phyloP scores from a whole-genome alignment of 805 yeast genomes.

The Myxozyma mucilagina region DNA sequence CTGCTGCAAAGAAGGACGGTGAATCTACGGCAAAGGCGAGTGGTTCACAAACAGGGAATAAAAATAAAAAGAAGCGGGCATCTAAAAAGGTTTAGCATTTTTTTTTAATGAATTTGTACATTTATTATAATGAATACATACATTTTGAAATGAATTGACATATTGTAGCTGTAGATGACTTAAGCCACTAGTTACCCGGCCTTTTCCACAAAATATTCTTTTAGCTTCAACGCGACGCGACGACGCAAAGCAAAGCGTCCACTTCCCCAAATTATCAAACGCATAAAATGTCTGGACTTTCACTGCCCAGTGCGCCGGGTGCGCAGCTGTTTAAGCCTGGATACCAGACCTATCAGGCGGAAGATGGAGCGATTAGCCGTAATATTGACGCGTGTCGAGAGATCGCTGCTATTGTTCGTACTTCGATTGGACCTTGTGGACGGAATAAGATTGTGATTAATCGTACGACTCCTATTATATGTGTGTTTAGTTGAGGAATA shows the following conservation, averaged over 20 bases:
- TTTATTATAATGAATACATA: not conserved
- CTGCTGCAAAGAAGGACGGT: not conserved
- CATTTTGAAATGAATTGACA: not conserved
- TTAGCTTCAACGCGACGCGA: slow-evolving; percentile 9
- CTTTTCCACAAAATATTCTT: slow-evolving; percentile 13
- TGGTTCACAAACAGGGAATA: not conserved
- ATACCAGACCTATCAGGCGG: slow-evolving; percentile 78
- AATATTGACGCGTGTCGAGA: slow-evolving; percentile 95
- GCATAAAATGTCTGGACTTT: slow-evolving; percentile 67
- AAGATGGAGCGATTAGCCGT: slow-evolving; percentile 91
- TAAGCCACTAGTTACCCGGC: slow-evolving; percentile 4
- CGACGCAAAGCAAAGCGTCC: not conserved
- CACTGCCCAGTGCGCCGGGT: slow-evolving; percentile 89
- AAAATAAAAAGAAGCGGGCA: not conserved
- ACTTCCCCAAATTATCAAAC: not conserved
- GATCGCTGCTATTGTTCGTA: slow-evolving; percentile 84
- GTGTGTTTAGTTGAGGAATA: not conserved
- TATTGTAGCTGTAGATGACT: not conserved
- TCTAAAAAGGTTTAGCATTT: not conserved
- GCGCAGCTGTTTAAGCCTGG: slow-evolving; percentile 95
- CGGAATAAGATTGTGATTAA: slow-evolving; percentile 94
- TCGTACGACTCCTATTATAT: slow-evolving; percentile 38
- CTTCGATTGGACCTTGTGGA: slow-evolving; percentile 97
- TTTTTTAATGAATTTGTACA: not conserved
- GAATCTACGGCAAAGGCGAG: not conserved